phyloP scores from a whole-genome alignment of 345 rosid genomes.

The Hirschfeldia incana region DNA sequence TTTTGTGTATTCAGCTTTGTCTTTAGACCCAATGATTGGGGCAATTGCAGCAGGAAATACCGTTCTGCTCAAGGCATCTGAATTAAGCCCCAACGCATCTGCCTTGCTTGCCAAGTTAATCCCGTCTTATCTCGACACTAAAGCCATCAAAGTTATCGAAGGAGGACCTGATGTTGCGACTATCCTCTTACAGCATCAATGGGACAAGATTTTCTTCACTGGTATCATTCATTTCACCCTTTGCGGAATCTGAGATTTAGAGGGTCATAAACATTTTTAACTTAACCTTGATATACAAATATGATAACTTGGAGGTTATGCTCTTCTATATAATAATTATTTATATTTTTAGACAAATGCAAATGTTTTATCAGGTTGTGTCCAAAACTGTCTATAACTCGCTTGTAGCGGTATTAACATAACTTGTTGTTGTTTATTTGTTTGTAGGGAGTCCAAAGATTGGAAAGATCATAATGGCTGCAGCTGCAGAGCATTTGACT shows the following conservation, averaged over 20 bases:
- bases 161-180: conserved; percentile 64
- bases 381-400: no score
- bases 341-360: no score
- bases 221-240: conserved; percentile 37
- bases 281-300: no score
- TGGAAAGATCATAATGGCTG: conserved; percentile 66
- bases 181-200: conserved; percentile 59
- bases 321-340: no score
- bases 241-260: no score
- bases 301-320: no score
- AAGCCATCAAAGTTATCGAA: conserved; percentile 63
- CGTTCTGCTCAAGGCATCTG: conserved; percentile 77
- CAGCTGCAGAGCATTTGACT: conserved; percentile 81
- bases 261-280: no score
- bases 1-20: conserved; percentile 52
- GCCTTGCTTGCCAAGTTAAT: conserved; percentile 56
- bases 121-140: conserved; percentile 62
- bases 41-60: conserved; percentile 92
- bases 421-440: conserved; percentile 2
- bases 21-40: conserved; percentile 80
- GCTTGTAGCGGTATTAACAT: neutral
- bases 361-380: no score
- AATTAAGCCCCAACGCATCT: conserved; percentile 61
- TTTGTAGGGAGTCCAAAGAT: conserved; percentile 68
- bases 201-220: conserved; percentile 96